Evolutionary conservation across 164 flowering plant genomes (phyloP).

Genomic region (Echeveria elegans): DNA sequence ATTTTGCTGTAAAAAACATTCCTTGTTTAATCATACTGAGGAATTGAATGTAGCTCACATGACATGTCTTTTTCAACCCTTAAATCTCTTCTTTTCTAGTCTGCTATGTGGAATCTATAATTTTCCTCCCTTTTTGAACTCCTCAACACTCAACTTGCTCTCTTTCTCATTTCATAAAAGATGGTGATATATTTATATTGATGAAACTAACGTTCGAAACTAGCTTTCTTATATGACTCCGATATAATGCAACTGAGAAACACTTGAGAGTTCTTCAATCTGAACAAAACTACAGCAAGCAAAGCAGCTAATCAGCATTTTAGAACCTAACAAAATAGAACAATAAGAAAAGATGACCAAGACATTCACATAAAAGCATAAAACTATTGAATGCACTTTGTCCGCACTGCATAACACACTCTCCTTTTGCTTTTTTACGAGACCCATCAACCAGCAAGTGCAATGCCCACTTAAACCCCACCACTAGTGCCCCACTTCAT

Average conservation of each 20-base stretch:
- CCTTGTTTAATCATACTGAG: background rate
- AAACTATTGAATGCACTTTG: background rate
- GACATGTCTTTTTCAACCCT: conserved; percentile 1
- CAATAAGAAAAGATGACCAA: background rate
- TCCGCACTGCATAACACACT: background rate
- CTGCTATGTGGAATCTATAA: background rate
- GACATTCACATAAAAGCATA: background rate
- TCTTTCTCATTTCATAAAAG: too few species aligned
- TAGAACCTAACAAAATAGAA: too few species aligned
- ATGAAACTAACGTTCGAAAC: too few species aligned
- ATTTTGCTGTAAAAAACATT: background rate
- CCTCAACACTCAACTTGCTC: conserved; percentile 3
- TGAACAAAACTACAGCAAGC: too few species aligned
- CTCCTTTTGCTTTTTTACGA: conserved; percentile 4
- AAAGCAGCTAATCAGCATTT: too few species aligned
- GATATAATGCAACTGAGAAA: background rate
- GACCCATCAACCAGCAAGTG: conserved; percentile 5
- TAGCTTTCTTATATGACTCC: too few species aligned
- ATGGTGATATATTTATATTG: too few species aligned
- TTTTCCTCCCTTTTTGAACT: background rate
- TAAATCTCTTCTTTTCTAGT: background rate
- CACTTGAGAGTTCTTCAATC: background rate
- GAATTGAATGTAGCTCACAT: conserved; percentile 7
- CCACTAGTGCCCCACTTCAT: conserved; percentile 2
- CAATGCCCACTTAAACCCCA: background rate